Percentiles rank a stretch among this genome's conserved stretches.
phyloP scores from a whole-genome alignment of 2,329 filamentous ascomycete species.

The Pleurostoma richardsiae region DNA sequence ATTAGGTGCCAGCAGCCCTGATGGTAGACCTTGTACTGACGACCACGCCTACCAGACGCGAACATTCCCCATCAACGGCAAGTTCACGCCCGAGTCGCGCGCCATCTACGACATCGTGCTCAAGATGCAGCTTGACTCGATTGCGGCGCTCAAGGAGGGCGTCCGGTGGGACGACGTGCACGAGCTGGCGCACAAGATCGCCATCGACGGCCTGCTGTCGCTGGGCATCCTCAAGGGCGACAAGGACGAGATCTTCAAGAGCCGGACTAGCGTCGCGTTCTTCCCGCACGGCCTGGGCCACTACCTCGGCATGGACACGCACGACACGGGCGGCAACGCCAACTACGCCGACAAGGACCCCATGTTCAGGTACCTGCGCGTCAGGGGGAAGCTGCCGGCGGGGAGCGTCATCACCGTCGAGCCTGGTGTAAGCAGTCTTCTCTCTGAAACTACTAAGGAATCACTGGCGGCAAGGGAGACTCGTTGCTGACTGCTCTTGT shows the following conservation, averaged over 20 bases:
- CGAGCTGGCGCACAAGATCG: slow-evolving; percentile 71
- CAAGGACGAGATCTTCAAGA: slow-evolving; percentile 68
- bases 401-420: slow-evolving; percentile 90
- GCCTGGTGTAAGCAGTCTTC: slow-evolving; percentile 62
- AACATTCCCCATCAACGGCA: slow-evolving; percentile 76
- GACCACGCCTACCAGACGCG: slow-evolving; percentile 59
- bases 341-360: slow-evolving; percentile 75
- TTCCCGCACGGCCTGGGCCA: slow-evolving; percentile 63
- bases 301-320: slow-evolving; percentile 88
- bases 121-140: slow-evolving; percentile 79
- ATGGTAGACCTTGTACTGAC: neutral
- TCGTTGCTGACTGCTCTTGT: slow-evolving; percentile 3
- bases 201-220: slow-evolving; percentile 71
- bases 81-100: slow-evolving; percentile 64
- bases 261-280: slow-evolving; percentile 81
- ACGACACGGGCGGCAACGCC: slow-evolving; percentile 76
- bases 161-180: slow-evolving; percentile 80
- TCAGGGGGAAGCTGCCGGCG: slow-evolving; percentile 69
- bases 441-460: neutral
- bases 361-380: slow-evolving; percentile 82
- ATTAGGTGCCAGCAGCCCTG: neutral
- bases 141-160: slow-evolving; percentile 65
- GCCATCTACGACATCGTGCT: slow-evolving; percentile 80
- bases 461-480: neutral
- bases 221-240: slow-evolving; percentile 70